Conservation (phyloP, 208 protist species). For the Porcisia deanei region DNA sequence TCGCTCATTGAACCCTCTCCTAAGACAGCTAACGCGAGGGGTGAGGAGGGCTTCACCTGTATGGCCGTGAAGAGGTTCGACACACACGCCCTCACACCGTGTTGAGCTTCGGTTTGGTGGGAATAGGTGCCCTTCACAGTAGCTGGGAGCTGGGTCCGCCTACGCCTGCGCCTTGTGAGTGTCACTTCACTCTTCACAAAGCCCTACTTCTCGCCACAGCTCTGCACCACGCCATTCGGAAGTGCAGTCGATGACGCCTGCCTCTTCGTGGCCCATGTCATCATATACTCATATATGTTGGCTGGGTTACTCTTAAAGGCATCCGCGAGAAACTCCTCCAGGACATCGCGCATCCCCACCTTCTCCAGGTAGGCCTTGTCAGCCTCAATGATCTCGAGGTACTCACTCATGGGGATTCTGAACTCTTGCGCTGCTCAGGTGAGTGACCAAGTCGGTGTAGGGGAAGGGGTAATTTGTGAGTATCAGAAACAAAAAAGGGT, state of each 20-base stretch:
- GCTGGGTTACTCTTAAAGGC: conserved; percentile 47
- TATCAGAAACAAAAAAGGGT: not conserved
- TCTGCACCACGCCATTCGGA: conserved; percentile 5
- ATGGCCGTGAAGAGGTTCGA: not conserved
- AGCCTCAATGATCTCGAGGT: conserved; percentile 24
- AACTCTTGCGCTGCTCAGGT: not conserved
- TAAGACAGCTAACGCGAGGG: not conserved
- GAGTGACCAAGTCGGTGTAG: not conserved
- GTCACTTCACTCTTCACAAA: not conserved
- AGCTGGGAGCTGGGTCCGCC: not conserved
- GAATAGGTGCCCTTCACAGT: not conserved
- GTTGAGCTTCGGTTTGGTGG: no score
- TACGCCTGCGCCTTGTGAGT: not conserved
- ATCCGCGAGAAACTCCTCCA: conserved; percentile 61
- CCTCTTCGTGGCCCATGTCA: conserved; percentile 33
- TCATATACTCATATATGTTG: conserved; percentile 56
- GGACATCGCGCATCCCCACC: conserved; percentile 44
- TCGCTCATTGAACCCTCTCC: not conserved
- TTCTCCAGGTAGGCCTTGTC: conserved; percentile 56
- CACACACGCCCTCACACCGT: not conserved
- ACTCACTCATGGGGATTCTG: conserved; percentile 11
- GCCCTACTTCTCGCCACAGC: not conserved
- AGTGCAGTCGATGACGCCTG: not conserved
- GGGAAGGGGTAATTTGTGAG: not conserved
- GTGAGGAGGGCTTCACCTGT: not conserved